Base-by-base conservation (phyloP, 2,329 filamentous ascomycete genomes). In the Cytospora piceicola region DNA sequence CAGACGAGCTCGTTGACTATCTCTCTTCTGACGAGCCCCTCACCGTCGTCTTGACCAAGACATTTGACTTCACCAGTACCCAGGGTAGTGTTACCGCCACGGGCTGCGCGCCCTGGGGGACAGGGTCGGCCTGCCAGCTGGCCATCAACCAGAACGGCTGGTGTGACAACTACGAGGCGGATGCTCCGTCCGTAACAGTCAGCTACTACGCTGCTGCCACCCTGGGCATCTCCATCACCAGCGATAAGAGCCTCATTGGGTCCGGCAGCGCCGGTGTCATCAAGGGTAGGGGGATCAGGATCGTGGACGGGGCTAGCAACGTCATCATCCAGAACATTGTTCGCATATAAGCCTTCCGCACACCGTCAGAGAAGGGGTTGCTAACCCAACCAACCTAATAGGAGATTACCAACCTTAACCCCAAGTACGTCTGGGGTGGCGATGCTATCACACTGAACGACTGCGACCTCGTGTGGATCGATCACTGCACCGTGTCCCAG, bases 41-140 rank as follows among this genome's bases (percentile, higher is more conserved):
- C 6, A 20, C 34, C 24, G n/a, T 90, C 70, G 80, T 89, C 63
- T 77, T 89, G 30, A 80, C 82, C 73, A 83, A 86, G 73, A 80
- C 79, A 52, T 82, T 83, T 71, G 82, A 86, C 76, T 88, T 86
- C 78, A 82, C 78, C 36, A 80, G 79, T 46, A 81, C 79, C 9
- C 85, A 87, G 72, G 86, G 86, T 46, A 82, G 79, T 2, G 78
- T 77, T 6, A 83, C 78, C 32, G 80, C 75, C 52, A 81, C 79
- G 15, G 86, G 86, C 24, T 89, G 87, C 70, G 82, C 85, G 20
- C 86, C 86, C 24, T 86, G 81, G 76, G 85, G 83, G 52, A 85
- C 83, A 32, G 80, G 73, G 20, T 76, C 81, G 2, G 75, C 67
- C n/a, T 86, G 87, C 75, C 86, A 89, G 78, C 71, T 81, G 54